Evolutionary conservation across 2,329 filamentous ascomycete genomes (phyloP).

Genomic region (Aureobasidium musti): DNA sequence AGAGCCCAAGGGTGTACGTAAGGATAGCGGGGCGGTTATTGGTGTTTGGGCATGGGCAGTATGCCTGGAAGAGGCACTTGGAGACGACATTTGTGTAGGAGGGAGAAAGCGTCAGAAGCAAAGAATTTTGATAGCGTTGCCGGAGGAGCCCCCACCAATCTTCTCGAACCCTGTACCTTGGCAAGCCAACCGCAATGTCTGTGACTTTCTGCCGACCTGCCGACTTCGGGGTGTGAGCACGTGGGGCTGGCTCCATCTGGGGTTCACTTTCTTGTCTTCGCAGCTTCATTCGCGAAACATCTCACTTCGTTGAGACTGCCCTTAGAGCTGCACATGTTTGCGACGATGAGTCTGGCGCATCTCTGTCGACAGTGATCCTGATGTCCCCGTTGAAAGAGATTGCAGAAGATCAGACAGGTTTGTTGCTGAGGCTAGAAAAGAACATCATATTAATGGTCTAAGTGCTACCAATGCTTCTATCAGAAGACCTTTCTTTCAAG

Average conservation of each 20-base stretch:
- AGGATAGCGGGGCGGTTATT: neutral
- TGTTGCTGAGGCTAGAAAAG: neutral
- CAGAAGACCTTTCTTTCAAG: neutral
- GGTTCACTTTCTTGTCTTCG: neutral
- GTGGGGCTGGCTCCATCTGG: neutral
- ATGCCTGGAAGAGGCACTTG: constrained; percentile 17
- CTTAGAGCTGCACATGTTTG: neutral
- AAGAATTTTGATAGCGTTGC: neutral
- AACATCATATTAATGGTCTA: neutral
- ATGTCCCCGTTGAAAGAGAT: neutral
- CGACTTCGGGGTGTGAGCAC: neutral
- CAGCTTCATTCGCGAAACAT: neutral
- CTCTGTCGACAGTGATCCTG: neutral
- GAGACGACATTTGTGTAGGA: constrained; percentile 23
- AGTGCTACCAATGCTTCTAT: neutral
- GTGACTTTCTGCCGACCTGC: neutral
- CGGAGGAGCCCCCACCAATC: constrained; percentile 7
- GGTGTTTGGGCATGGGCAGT: neutral
- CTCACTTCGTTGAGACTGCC: neutral
- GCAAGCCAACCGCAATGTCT: neutral
- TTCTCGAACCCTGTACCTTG: neutral
- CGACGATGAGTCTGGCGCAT: neutral
- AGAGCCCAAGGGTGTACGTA: neutral
- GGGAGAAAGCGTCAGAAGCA: neutral
- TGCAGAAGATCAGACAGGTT: neutral